Evolutionary conservation across 345 rosid species (phyloP), one percentile per base, ranked within the genome.

Genomic region (Turnera subulata): DNA sequence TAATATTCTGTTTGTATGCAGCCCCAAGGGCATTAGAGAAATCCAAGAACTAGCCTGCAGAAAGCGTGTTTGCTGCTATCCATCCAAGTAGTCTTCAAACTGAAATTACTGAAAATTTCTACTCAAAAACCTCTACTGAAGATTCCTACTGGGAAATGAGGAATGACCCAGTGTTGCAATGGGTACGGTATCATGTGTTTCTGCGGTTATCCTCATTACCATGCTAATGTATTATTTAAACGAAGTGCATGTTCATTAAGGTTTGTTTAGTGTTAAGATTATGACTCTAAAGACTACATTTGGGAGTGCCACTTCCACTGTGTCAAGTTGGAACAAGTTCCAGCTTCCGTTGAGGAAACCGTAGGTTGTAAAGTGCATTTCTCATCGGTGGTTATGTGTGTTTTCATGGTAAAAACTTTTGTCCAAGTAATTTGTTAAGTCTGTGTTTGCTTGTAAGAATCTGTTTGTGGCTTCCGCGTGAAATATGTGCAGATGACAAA

Each of bases 1-100:
- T 42, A 16, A 5, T 49, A 6, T 48, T 48, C 23, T 19, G 21
- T 49, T 49, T 49, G 11, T 18, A 1, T 68, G 56, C 73, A 84
- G 91, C 91, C 11, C 87, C 91, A 64, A 77, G 91, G 77, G 83
- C 85, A 14, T 57, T 68, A 63, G 85, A 84, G 70, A 84, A 82
- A 73, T 73, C 74, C 76, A 76, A 70, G 50, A 72, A 63, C 75
- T 84, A 82, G 77, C 60, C 35, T 6, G 42, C 20, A 11, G 49
- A 35, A 38, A 6, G 33, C 62, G 53, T 61, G 69, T 39, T 61
- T 17, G 18, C 50, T 33, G 44, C 55, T 64, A 63, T 72, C 70
- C 66, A 43, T 63, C 69, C 72, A n/a, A 55, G 68, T 74, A 62
- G 42, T 44, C 52, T 47, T 48, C 15, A 38, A 53, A 19, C 46